Evolutionary conservation across 805 yeast species (phyloP).

Genomic region (Monosporozyma servazzii): DNA sequence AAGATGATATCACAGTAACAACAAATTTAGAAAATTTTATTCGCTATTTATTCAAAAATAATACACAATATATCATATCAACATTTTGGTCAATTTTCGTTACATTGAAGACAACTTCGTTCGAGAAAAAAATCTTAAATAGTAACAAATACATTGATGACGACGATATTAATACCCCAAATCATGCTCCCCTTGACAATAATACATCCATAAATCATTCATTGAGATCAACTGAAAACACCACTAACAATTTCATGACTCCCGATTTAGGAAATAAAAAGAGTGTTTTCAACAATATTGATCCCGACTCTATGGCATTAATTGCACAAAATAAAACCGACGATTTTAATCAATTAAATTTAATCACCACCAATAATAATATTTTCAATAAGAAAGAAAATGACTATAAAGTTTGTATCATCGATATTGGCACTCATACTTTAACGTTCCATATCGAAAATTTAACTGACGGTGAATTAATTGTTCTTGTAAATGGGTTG

Average conservation of each 20-base stretch:
- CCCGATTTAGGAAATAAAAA: constrained; percentile 2
- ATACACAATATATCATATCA: constrained; percentile 29
- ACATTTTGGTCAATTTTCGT: constrained; percentile 48
- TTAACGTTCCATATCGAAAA: constrained; percentile 43
- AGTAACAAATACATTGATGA: constrained; percentile 19
- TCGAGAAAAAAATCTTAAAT: constrained; percentile 37
- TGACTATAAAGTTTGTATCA: constrained; percentile 34
- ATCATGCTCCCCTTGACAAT: too few relatives aligned
- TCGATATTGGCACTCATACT: constrained; percentile 44
- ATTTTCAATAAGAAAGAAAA: constrained; percentile 27
- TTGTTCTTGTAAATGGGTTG: constrained; percentile 52
- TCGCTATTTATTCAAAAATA: constrained; percentile 22
- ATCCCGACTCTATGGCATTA: constrained; percentile 30
- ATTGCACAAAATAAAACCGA: constrained; percentile 27
- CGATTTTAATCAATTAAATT: constrained; percentile 24
- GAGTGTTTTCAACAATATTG: constrained; percentile 25
- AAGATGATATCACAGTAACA: constrained; percentile 17
- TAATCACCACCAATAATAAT: constrained; percentile 19
- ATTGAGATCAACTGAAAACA: neutral
- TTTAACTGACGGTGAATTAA: constrained; percentile 34
- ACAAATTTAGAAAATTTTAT: constrained; percentile 27
- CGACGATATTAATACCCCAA: neutral
- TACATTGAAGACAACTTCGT: constrained; percentile 42
- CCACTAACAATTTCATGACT: neutral
- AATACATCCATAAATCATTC: neutral